Evolutionary conservation across 1,284 basidiomycete genomes (phyloP).

Genomic region (Thecaphora frezii): DNA sequence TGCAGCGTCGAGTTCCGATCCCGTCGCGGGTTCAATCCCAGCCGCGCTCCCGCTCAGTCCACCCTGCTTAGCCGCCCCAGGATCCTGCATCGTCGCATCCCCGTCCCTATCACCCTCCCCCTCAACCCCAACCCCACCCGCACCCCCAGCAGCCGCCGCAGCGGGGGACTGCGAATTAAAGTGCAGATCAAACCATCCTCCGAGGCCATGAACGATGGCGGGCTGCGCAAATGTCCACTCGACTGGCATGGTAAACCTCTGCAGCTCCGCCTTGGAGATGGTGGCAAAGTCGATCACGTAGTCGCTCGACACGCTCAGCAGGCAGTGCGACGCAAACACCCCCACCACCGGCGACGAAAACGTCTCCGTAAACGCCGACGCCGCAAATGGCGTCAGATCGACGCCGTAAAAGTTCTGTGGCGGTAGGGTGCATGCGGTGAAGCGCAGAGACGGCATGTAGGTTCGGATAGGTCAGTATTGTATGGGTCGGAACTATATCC

Average conservation of each 20-base stretch:
- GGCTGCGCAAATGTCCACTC: conserved; percentile 36
- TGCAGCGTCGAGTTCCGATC: neutral
- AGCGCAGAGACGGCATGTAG: neutral
- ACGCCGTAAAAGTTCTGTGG: conserved; percentile 50
- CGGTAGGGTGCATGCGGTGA: neutral
- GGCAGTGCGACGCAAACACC: conserved; percentile 40
- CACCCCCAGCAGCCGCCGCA: too few relatives aligned
- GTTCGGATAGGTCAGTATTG: too few relatives aligned
- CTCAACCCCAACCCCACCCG: too few relatives aligned
- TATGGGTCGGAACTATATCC: too few relatives aligned
- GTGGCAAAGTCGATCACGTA: conserved; percentile 50
- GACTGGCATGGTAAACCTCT: conserved; percentile 47
- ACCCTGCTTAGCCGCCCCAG: too few relatives aligned
- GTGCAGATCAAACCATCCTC: conserved; percentile 54
- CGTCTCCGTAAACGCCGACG: conserved; percentile 42
- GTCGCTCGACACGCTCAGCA: conserved; percentile 41
- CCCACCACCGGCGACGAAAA: conserved; percentile 51
- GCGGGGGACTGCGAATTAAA: conserved; percentile 36
- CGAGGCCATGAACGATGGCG: conserved; percentile 48
- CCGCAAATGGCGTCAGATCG: conserved; percentile 49
- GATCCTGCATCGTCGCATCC: neutral
- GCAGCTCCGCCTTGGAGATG: conserved; percentile 37
- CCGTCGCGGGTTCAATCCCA: neutral
- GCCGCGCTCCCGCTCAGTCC: neutral
- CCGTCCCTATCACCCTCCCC: neutral